These are phyloP conservation scores for Botrytis galanthina DNA, from an alignment of 2,329 filamentous ascomycete genomes.

Conservation along the genomic window DNA sequence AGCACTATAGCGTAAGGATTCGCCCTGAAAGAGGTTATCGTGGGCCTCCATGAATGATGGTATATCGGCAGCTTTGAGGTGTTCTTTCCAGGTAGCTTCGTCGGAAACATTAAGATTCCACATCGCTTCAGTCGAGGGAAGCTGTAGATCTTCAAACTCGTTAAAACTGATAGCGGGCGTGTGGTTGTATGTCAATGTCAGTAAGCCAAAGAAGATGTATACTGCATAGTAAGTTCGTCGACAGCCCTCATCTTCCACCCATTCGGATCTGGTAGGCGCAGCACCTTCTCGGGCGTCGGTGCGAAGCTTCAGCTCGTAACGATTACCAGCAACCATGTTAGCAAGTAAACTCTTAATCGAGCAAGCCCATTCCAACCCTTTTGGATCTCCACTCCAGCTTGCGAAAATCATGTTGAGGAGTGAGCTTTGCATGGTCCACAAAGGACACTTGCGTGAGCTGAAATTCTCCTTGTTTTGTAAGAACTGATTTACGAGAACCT, in stretches of 20 bases:
- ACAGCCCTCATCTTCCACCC: conserved; percentile 96
- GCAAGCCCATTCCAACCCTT: conserved; percentile 96
- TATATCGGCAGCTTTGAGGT: conserved; percentile 65
- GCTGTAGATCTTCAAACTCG: conserved; percentile 88
- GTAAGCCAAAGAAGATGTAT: conserved; percentile 96
- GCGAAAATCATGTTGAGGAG: conserved; percentile 98
- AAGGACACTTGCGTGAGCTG: conserved; percentile 91
- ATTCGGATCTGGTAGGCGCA: conserved; percentile 77
- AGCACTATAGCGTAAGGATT: conserved; percentile 86
- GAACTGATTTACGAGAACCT: conserved; percentile 95
- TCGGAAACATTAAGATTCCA: conserved; percentile 84
- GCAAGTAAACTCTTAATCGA: conserved; percentile 97
- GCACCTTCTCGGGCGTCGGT: conserved; percentile 79
- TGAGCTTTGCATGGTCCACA: conserved; percentile 98
- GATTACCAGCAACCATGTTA: conserved; percentile 97
- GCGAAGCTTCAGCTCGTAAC: conserved; percentile 92
- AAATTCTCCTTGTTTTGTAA: conserved; percentile 98
- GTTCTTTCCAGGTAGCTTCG: conserved; percentile 81
- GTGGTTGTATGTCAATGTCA: conserved; percentile 96
- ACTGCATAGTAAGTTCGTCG: conserved; percentile 96
- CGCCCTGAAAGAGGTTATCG: conserved; percentile 92
- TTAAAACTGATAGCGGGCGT: conserved; percentile 98
- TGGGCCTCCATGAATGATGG: conserved; percentile 93
- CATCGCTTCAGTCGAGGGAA: conserved; percentile 89
- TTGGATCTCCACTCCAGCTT: conserved; percentile 97